Conservation (phyloP, 805 yeast genomes). For the Yarrowia keelungensis region DNA sequence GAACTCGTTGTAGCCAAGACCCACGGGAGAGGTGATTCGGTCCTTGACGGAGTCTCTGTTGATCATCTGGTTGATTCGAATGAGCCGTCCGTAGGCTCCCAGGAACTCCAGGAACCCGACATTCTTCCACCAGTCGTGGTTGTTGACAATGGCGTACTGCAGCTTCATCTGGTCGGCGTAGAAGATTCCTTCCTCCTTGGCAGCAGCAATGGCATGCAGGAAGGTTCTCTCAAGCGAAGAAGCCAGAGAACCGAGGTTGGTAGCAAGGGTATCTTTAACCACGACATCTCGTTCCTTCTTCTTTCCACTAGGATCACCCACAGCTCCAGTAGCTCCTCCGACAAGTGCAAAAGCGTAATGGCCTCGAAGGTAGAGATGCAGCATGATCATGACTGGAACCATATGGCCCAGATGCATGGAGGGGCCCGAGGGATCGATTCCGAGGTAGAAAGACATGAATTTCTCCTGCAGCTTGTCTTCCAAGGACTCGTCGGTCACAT, state of each 20-base stretch:
- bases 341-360: slow-evolving; percentile 83
- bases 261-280: slow-evolving; percentile 58
- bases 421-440: slow-evolving; percentile 94
- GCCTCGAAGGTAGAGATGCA: slow-evolving; percentile 86
- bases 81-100: slow-evolving; percentile 74
- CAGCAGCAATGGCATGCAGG: slow-evolving; percentile 19
- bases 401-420: slow-evolving; percentile 92
- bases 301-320: slow-evolving; percentile 97
- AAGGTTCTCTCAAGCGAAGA: slow-evolving; percentile 59
- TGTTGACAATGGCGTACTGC: slow-evolving; percentile 58
- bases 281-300: slow-evolving; percentile 72
- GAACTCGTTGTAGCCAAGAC: slow-evolving; percentile 93
- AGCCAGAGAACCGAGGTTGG: slow-evolving; percentile 63
- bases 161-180: slow-evolving; percentile 58
- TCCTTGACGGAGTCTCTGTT: slow-evolving; percentile 86
- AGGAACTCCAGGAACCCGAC: slow-evolving; percentile 79
- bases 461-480: slow-evolving; percentile 21
- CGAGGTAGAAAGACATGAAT: slow-evolving; percentile 68
- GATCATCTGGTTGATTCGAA: slow-evolving; percentile 85
- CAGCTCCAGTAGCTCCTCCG: slow-evolving; percentile 82
- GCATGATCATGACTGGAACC: slow-evolving; percentile 80
- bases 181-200: slow-evolving; percentile 54
- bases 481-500: slow-evolving; percentile 29
- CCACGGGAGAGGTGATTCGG: slow-evolving; percentile 70
- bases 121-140: slow-evolving; percentile 85